A percentile compares a stretch with the other conserved stretches of the same genome.
phyloP scores from a whole-genome alignment of 148 eudicot genomes.

The Rhododendron henanense region DNA sequence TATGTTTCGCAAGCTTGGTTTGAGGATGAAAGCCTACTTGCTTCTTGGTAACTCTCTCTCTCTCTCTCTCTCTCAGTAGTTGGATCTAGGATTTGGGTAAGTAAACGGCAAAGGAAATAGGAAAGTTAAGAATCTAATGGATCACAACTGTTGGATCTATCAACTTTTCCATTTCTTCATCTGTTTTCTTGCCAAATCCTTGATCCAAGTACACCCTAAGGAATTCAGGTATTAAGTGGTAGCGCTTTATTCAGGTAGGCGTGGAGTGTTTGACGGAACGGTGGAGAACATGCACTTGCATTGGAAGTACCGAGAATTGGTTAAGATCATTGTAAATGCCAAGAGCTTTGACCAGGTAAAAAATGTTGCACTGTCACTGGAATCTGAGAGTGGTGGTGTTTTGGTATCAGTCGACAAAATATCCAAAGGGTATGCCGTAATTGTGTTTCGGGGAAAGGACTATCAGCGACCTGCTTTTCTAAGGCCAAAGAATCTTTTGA shows the following conservation, averaged over 20 bases:
- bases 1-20: slow-evolving; percentile 95
- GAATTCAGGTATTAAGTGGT: slow-evolving; percentile 8
- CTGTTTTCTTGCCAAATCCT: not conserved
- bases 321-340: slow-evolving; percentile 76
- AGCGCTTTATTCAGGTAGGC: slow-evolving; percentile 58
- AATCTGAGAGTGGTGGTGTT: slow-evolving; percentile 94
- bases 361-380: slow-evolving; percentile 75
- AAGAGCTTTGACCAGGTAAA: slow-evolving; percentile 68
- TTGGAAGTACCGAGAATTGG: slow-evolving; percentile 93
- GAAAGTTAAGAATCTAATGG: not conserved
- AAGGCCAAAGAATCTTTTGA: slow-evolving; percentile 89
- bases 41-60: slow-evolving; percentile 55
- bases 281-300: slow-evolving; percentile 99
- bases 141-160: not conserved
- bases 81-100: not conserved
- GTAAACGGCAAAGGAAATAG: not conserved
- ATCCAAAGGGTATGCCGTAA: slow-evolving; percentile 87
- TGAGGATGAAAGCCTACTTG: slow-evolving; percentile 94
- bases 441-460: slow-evolving; percentile 83
- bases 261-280: slow-evolving; percentile 96
- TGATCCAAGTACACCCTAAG: not conserved
- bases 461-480: slow-evolving; percentile 67
- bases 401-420: slow-evolving; percentile 91
- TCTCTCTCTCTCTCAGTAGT: not conserved
- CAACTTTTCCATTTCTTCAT: not conserved